These are phyloP conservation scores for Macrocybe gigantea DNA, from an alignment of 768 basidiomycete genomes.

Conservation along the genomic window DNA sequence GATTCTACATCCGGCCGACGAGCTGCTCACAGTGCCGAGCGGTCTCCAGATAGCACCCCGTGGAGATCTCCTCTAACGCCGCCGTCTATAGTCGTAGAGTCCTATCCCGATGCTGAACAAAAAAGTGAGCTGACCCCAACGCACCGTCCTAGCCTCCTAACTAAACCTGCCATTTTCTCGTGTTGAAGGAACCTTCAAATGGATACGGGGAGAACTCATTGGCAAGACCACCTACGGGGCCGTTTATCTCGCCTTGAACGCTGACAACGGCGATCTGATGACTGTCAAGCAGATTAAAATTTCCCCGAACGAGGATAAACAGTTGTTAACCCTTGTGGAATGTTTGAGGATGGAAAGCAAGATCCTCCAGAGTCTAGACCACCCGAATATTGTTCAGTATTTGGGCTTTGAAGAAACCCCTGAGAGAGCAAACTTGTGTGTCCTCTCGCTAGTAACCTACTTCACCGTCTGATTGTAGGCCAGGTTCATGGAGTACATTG, in stretches of 20 bases:
- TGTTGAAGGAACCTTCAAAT: conserved; percentile 78
- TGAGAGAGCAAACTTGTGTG: conserved; percentile 84
- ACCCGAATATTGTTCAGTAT: conserved; percentile 94
- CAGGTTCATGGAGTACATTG: conserved; percentile 97
- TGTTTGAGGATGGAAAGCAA: conserved; percentile 92
- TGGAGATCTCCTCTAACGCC: too few species aligned
- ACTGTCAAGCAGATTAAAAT: conserved; percentile 98
- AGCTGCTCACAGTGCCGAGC: too few species aligned
- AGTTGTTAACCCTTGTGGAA: conserved; percentile 83
- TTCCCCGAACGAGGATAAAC: conserved; percentile 65
- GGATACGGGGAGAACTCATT: conserved; percentile 95
- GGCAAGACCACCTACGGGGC: conserved; percentile 94
- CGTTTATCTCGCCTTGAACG: conserved; percentile 92
- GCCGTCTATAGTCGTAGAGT: too few species aligned
- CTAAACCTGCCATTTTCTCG: conserved; percentile 3
- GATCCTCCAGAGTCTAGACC: conserved; percentile 90
- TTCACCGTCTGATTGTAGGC: not conserved
- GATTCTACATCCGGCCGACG: not conserved
- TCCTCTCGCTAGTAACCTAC: conserved; percentile 11
- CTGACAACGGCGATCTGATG: conserved; percentile 93
- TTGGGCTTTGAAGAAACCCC: conserved; percentile 89
- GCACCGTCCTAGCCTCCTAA: conserved; percentile 6
- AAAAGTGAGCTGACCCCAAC: conserved; percentile 3
- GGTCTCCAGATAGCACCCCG: too few species aligned
- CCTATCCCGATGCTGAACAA: too few species aligned